Evolutionary conservation across 78 protist species (phyloP), one percentile per base, ranked within the genome.

Genomic region (Dictyostelium capitatum): DNA sequence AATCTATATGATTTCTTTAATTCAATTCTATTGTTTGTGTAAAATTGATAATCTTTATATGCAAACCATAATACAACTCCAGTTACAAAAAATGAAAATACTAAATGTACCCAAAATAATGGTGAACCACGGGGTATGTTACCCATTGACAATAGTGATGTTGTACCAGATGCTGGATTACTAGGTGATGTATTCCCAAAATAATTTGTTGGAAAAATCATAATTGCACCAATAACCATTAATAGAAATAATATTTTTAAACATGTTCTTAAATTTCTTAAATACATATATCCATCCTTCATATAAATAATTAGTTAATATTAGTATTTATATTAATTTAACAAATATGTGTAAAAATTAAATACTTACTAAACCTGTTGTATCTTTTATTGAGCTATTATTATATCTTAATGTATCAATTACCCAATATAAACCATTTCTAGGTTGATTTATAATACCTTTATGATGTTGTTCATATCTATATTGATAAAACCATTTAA

Each of bases 261-360:
- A 50, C n/a, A 25, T 48, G 89, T 50, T 70, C 28, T 82, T 30
- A 82, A 10, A 23, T 82, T 73, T 82, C 67, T 82, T 20, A 82
- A 74, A 25, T 69, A 69, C 62, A 82, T 65, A 70, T 70, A 82
- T 69, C 54, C 89, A 82, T 82, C 89, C 89, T 82, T 23, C n/a
- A 50, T 19, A 17, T 12, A 3, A 51, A 6, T 25, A 10, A 32
- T 67, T 17, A 32, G 53, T 48, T 48, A 32, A 6, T n/a, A 14
- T 57, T 5, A 14, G 6, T 5, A 12, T 57, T 20, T 57, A 12
- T 57, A 20, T 57, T 57, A 20, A 20, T 59, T 37, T 30, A 4
- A n/a, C n/a, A n/a, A n/a, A n/a, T n/a, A n/a, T n/a, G n/a, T n/a
- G n/a, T n/a, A n/a, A n/a, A n/a, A n/a, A n/a, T n/a, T n/a, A n/a